Base-by-base conservation (phyloP, 116 monocot genomes). In the Papilionanthe hybrid region DNA sequence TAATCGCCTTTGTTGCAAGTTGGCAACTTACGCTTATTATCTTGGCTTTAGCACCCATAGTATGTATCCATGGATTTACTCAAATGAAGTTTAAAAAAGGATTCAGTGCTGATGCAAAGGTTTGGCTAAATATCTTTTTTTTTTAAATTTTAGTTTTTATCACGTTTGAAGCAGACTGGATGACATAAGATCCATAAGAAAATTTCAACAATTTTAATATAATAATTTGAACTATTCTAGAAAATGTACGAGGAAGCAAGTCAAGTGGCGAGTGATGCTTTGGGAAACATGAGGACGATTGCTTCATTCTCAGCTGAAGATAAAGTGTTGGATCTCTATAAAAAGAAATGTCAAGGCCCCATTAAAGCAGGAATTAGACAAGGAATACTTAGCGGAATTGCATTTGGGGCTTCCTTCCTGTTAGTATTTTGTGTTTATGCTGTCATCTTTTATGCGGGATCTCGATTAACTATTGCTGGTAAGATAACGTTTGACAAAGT, bases 231-330 rank as follows among this genome's bases (percentile, higher is more conserved):
- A 66, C 77, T 47, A 27, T 50, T 76, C 55, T 83, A 91, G 91
- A 76, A 83, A 77, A 91, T 87, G 91, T 89, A 91, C 75, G 91
- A 89, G 72, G 85, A 91, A 63, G 91, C 89, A 47, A 89, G 85
- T 73, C 91, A 91, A 49, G 81, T 92, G 56, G 92, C 87, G 37
- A 89, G 65, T 83, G 87, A 92, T 78, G 89, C 92, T 27, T 87
- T 92, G 0, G 82, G 89, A 55, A 92, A 82, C 63, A 92, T 92
- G 42, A 81, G 89, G 77, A 92, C 92, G 5, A 85, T 92, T 41
- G 89, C 89, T 58, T 87, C 92, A 11, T 92, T 92, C 57, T 92
- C 83, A 12, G 92, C 89, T 23, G 91, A 89, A 55, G 85, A 92
- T 9, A 89, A 87, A 82, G 79, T 92, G 23, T 82, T 92, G 80